phyloP scores from a whole-genome alignment of 495 filamentous ascomycete genomes.

The Tuber borchii region DNA sequence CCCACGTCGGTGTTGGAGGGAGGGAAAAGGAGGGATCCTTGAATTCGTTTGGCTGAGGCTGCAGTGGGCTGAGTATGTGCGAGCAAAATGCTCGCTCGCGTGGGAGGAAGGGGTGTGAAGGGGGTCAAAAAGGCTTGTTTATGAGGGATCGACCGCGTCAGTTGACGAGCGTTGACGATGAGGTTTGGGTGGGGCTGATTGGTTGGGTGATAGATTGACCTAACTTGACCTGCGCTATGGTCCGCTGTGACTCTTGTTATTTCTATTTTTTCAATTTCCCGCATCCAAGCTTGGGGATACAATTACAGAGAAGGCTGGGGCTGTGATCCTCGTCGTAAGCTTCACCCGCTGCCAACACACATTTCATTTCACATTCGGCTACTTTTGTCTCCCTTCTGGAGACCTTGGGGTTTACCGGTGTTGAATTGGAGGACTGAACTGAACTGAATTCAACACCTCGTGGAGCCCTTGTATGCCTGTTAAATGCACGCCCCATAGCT shows the following conservation, averaged over 20 bases:
- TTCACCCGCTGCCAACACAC: not conserved
- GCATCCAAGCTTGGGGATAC: not conserved
- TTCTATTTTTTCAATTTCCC: not conserved
- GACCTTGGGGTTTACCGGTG: not conserved
- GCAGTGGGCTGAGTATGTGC: not conserved
- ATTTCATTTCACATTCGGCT: not conserved
- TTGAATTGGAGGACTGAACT: not conserved
- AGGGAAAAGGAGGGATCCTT: not conserved
- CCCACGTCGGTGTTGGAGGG: not conserved
- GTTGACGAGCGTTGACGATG: not conserved
- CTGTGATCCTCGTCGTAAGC: not conserved
- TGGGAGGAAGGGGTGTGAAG: not conserved
- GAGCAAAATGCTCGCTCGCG: not conserved
- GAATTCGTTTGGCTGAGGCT: not conserved
- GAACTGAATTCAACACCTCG: not conserved
- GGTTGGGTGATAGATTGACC: not conserved
- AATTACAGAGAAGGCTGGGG: not conserved
- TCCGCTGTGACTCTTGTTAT: not conserved
- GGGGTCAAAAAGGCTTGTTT: slow-evolving; percentile 4
- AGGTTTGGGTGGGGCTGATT: not conserved
- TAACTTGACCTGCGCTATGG: not conserved
- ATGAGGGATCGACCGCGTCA: not conserved
- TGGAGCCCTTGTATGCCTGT: not conserved
- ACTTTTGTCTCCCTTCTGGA: not conserved
- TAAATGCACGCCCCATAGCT: not conserved